Conservation (phyloP, 305 asterid genomes). For the Fraxinus latifolia region DNA sequence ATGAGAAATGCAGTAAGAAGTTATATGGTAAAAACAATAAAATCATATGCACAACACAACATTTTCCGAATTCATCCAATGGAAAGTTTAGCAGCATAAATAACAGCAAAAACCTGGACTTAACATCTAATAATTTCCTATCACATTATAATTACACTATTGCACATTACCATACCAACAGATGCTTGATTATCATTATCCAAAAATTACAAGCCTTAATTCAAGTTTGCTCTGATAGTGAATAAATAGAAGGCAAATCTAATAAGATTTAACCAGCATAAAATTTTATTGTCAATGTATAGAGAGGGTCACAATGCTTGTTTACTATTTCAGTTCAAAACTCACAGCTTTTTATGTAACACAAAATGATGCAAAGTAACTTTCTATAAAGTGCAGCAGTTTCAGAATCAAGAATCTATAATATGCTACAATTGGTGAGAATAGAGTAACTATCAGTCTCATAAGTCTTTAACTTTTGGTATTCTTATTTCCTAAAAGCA, state of each 20-base stretch:
- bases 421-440: background rate
- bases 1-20: conserved; percentile 1
- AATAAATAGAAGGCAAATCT: background rate
- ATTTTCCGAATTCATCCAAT: background rate
- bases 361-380: background rate
- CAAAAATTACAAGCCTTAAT: background rate
- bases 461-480: background rate
- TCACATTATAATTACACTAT: background rate
- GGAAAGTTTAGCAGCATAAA: conserved; percentile 3
- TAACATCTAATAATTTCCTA: background rate
- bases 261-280: background rate
- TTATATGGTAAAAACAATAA: background rate
- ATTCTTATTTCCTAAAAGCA: background rate
- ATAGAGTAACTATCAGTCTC: background rate
- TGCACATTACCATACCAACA: conserved; percentile 7
- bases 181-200: conserved; percentile 10
- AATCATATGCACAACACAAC: background rate
- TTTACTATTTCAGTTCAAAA: background rate
- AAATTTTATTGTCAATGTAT: background rate
- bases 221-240: background rate
- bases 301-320: background rate
- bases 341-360: background rate
- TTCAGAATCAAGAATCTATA: background rate
- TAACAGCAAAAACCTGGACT: background rate
- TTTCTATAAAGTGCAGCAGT: background rate